phyloP scores from a whole-genome alignment of 2,329 filamentous ascomycete genomes.

The Exophiala alcalophila region DNA sequence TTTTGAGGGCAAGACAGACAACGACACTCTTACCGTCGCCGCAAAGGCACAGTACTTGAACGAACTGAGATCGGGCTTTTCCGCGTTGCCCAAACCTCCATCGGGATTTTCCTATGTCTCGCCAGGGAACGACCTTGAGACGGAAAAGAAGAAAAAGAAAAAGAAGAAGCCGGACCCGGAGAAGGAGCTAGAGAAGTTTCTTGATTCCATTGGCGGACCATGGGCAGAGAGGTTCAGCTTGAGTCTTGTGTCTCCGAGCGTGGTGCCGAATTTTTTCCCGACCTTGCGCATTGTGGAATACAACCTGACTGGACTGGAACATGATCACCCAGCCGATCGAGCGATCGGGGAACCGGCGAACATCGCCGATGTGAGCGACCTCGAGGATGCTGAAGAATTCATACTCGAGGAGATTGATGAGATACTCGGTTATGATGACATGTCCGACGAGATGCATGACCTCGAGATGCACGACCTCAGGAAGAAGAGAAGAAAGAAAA shows the following conservation, averaged over 20 bases:
- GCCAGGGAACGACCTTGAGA: slow-evolving; percentile 16
- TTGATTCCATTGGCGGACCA: slow-evolving; percentile 70
- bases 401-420: slow-evolving; percentile 8
- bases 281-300: slow-evolving; percentile 90
- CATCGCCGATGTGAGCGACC: neutral
- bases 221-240: slow-evolving; percentile 84
- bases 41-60: slow-evolving; percentile 77
- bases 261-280: slow-evolving; percentile 91
- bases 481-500: slow-evolving; percentile 46
- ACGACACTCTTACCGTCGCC: slow-evolving; percentile 57
- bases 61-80: slow-evolving; percentile 75
- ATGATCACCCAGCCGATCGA: slow-evolving; percentile 33
- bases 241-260: slow-evolving; percentile 75
- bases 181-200: slow-evolving; percentile 53
- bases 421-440: slow-evolving; percentile 34
- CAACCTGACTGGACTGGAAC: slow-evolving; percentile 76
- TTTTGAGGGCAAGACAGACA: slow-evolving; percentile 12
- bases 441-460: slow-evolving; percentile 16
- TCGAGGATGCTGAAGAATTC: slow-evolving; percentile 1
- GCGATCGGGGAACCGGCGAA: slow-evolving; percentile 21
- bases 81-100: slow-evolving; percentile 63
- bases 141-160: slow-evolving; percentile 37
- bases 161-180: slow-evolving; percentile 50
- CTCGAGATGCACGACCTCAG: slow-evolving; percentile 45
- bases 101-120: slow-evolving; percentile 22